Evolutionary conservation across 352 stramenopile genomes (phyloP).

Genomic region (Globisporangium mamillatum): DNA sequence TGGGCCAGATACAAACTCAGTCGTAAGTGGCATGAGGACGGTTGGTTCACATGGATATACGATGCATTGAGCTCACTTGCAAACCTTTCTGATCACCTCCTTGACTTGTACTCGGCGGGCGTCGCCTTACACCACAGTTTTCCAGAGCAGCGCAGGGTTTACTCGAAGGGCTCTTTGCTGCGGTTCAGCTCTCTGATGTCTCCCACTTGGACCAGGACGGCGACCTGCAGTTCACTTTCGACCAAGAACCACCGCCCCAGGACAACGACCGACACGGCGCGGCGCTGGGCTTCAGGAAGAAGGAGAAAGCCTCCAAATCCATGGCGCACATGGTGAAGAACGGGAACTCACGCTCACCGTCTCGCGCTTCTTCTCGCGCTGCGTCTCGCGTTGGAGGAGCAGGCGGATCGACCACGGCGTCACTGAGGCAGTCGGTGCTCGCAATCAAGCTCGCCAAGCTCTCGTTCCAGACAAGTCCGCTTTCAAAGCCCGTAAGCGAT

Average conservation of each 20-base stretch:
- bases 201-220: neutral
- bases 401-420: constrained; percentile 18
- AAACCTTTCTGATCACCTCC: neutral
- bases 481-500: neutral
- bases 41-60: neutral
- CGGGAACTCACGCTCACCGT: constrained; percentile 19
- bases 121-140: constrained; percentile 3
- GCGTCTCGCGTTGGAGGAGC: constrained; percentile 31
- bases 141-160: neutral
- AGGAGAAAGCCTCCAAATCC: constrained; percentile 15
- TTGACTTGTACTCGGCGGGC: neutral
- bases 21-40: neutral
- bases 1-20: neutral
- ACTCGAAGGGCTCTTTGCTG: constrained; percentile 12
- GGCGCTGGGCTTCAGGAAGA: constrained; percentile 5
- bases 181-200: neutral
- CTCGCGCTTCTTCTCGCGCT: constrained; percentile 31
- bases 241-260: constrained; percentile 1
- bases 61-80: neutral
- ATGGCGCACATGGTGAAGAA: constrained; percentile 15
- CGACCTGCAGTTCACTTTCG: constrained; percentile 11
- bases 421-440: constrained; percentile 22
- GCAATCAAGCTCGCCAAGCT: constrained; percentile 34
- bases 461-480: constrained; percentile 14
- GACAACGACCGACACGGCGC: constrained; percentile 10